Percentiles rank a stretch among this genome's conserved stretches.
These are phyloP conservation scores for Hypoxylon sp. DNA, from an alignment of 2,329 filamentous ascomycete genomes.

Conservation along the genomic window DNA sequence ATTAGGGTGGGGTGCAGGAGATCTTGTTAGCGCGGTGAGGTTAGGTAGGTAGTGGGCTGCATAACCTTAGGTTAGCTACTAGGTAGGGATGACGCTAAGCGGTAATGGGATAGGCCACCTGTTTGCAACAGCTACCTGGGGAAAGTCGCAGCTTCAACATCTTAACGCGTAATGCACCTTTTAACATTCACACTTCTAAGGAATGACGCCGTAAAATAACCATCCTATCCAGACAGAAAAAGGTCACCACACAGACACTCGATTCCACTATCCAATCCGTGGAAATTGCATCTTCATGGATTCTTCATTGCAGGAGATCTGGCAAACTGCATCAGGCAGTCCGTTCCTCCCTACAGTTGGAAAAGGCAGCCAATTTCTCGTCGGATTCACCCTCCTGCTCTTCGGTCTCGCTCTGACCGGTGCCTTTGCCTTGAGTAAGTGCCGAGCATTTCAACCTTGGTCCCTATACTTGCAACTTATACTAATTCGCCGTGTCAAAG, in stretches of 20 bases:
- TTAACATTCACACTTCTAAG: not conserved
- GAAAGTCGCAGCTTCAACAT: not conserved
- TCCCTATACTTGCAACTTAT: slow-evolving; percentile 24
- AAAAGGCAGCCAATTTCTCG: slow-evolving; percentile 85
- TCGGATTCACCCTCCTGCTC: slow-evolving; percentile 81
- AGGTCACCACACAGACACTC: slow-evolving; percentile 11
- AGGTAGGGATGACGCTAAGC: slow-evolving; percentile 24
- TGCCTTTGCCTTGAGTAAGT: slow-evolving; percentile 86
- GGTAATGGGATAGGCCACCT: slow-evolving; percentile 36
- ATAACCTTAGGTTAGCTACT: not conserved
- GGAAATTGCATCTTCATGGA: slow-evolving; percentile 67
- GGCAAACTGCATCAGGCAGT: slow-evolving; percentile 90
- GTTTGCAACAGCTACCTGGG: slow-evolving; percentile 15
- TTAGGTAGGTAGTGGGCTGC: too few species aligned
- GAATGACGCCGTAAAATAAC: slow-evolving; percentile 23
- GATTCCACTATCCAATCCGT: slow-evolving; percentile 9
- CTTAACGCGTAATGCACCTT: not conserved
- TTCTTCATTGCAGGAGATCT: slow-evolving; percentile 87
- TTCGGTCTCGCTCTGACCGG: slow-evolving; percentile 79
- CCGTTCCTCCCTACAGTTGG: slow-evolving; percentile 83
- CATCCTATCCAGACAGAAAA: not conserved
- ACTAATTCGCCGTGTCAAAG: slow-evolving; percentile 60
- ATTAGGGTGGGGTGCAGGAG: not conserved
- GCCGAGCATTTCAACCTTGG: not conserved
- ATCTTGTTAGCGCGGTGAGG: too few species aligned